phyloP scores from a whole-genome alignment of 441 rosid genomes.

The Melastoma candidum region DNA sequence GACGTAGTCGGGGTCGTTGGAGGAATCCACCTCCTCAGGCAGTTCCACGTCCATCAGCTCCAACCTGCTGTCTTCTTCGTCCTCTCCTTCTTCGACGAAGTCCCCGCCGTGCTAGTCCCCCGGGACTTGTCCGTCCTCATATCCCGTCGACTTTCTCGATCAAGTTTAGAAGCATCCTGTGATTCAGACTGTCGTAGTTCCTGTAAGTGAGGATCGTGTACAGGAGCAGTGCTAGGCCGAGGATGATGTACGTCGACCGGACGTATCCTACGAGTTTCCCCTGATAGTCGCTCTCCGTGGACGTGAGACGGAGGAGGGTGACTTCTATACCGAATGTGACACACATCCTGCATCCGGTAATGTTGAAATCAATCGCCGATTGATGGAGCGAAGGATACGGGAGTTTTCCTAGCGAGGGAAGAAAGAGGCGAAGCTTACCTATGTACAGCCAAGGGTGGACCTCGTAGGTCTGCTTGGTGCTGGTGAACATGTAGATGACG shows the following conservation, averaged over 20 bases:
- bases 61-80: slow-evolving; percentile 24
- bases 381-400: neutral
- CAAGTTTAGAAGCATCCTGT: slow-evolving; percentile 39
- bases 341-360: slow-evolving; percentile 28
- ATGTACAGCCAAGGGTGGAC: slow-evolving; percentile 64
- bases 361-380: neutral
- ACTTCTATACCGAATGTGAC: slow-evolving; percentile 47
- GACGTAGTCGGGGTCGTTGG: slow-evolving; percentile 50
- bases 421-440: slow-evolving; percentile 26
- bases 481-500: slow-evolving; percentile 71
- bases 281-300: slow-evolving; percentile 37
- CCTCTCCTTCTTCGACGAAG: slow-evolving; percentile 25
- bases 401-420: neutral
- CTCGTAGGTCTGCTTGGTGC: slow-evolving; percentile 77
- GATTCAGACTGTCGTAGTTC: slow-evolving; percentile 72
- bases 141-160: slow-evolving; percentile 55
- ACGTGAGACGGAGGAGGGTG: slow-evolving; percentile 28
- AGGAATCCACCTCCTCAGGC: slow-evolving; percentile 38
- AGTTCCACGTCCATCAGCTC: slow-evolving; percentile 60
- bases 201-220: slow-evolving; percentile 58
- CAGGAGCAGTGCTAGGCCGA: slow-evolving; percentile 29
- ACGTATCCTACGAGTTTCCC: slow-evolving; percentile 22
- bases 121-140: slow-evolving; percentile 25
- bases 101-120: slow-evolving; percentile 22
- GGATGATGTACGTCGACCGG: slow-evolving; percentile 23